Conservation (phyloP, 1,284 basidiomycete genomes). For the Sanghuangporus sanghuang region DNA sequence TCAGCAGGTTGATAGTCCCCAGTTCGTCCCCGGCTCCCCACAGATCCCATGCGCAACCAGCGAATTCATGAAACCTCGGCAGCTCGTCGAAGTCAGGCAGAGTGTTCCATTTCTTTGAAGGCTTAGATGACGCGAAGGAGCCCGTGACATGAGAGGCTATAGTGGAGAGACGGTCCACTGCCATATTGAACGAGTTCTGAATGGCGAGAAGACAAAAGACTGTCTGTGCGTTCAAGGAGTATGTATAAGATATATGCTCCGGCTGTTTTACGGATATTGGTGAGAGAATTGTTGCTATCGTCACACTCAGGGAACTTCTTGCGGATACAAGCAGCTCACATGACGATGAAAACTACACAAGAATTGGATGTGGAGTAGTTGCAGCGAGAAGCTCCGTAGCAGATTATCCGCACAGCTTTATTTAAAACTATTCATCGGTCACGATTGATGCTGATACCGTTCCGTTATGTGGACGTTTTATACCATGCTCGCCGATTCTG, state of each 20-base stretch:
- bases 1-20: slow-evolving; percentile 67
- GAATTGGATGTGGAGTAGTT: too few species aligned
- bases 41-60: slow-evolving; percentile 66
- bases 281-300: background rate
- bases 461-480: too few species aligned
- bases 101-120: slow-evolving; percentile 13
- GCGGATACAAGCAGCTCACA: too few species aligned
- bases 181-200: background rate
- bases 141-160: background rate
- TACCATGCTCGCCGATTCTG: too few species aligned
- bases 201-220: background rate
- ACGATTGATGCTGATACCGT: too few species aligned
- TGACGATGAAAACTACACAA: too few species aligned
- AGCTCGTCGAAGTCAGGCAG: slow-evolving; percentile 61
- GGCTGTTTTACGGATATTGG: background rate
- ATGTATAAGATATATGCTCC: background rate
- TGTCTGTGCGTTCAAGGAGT: background rate
- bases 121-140: background rate
- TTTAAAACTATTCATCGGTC: too few species aligned
- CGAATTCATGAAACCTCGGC: slow-evolving; percentile 49
- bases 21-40: slow-evolving; percentile 69
- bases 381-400: too few species aligned
- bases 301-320: too few species aligned
- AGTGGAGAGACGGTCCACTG: background rate
- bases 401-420: too few species aligned